A percentile compares a stretch with the other conserved stretches of the same genome.
Conservation (phyloP, 2,329 filamentous ascomycete genomes). For the Xylaria digitata region DNA sequence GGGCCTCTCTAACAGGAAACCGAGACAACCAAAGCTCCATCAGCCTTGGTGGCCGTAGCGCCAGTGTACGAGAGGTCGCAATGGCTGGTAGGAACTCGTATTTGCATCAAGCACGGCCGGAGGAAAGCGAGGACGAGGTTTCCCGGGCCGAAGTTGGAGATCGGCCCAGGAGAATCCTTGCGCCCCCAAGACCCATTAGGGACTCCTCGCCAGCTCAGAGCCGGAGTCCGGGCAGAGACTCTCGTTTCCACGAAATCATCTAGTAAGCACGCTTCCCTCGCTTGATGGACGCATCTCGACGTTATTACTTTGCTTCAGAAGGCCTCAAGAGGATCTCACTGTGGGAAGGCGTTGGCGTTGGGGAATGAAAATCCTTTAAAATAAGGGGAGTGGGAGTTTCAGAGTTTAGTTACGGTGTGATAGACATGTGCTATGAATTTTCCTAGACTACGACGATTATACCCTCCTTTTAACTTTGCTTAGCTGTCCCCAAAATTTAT, state of each 20-base stretch:
- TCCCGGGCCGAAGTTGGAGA: constrained; percentile 51
- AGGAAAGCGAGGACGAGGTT: constrained; percentile 54
- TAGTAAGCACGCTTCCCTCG: constrained; percentile 21
- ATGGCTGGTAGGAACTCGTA: constrained; percentile 55
- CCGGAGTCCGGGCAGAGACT: constrained; percentile 66
- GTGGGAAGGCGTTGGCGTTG: not conserved
- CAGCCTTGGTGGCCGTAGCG: constrained; percentile 56
- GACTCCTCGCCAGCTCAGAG: constrained; percentile 53
- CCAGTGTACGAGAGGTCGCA: constrained; percentile 61
- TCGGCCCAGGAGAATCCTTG: constrained; percentile 57
- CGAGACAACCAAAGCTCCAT: constrained; percentile 58
- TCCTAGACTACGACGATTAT: constrained; percentile 29
- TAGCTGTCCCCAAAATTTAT: not conserved
- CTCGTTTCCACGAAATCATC: constrained; percentile 70
- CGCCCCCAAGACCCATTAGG: constrained; percentile 54
- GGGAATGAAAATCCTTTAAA: constrained; percentile 30
- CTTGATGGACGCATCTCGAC: not conserved
- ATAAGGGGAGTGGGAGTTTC: constrained; percentile 3
- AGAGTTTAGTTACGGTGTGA: not conserved
- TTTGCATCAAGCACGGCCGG: constrained; percentile 27
- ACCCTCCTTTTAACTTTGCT: constrained; percentile 25
- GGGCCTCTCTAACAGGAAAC: constrained; percentile 58
- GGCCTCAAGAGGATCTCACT: not conserved
- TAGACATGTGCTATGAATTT: constrained; percentile 8
- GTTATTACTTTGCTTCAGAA: not conserved